phyloP scores from a whole-genome alignment of 1,139 yeast species.

The Meyerozyma guilliermondii region DNA sequence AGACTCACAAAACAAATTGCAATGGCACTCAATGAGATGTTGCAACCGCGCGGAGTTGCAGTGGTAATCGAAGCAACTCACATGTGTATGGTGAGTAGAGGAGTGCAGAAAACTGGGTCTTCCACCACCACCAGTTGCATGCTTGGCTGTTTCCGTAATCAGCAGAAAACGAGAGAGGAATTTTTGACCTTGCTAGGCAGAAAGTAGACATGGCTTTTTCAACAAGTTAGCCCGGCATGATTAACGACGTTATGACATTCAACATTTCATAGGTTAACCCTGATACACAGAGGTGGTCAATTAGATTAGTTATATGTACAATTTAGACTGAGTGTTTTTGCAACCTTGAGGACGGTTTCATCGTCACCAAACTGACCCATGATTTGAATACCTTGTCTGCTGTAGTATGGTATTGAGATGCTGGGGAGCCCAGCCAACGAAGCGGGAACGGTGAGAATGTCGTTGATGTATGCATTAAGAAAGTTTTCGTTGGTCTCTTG shows the following conservation, averaged over 20 bases:
- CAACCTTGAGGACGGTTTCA: conserved; percentile 43
- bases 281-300: background rate
- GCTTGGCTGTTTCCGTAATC: conserved; percentile 92
- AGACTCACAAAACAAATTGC: conserved; percentile 95
- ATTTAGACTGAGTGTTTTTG: conserved; percentile 9
- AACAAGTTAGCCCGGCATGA: conserved; percentile 6
- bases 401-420: conserved; percentile 59
- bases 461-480: conserved; percentile 68
- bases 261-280: conserved; percentile 21
- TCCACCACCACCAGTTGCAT: conserved; percentile 93
- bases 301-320: background rate
- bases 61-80: conserved; percentile 97
- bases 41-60: conserved; percentile 95
- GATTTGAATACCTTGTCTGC: conserved; percentile 58
- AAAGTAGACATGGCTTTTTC: conserved; percentile 16
- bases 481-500: conserved; percentile 34
- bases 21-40: conserved; percentile 85
- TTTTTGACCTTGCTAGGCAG: conserved; percentile 78
- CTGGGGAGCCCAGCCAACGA: conserved; percentile 91
- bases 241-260: conserved; percentile 38
- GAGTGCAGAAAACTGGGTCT: conserved; percentile 93
- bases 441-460: conserved; percentile 83
- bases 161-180: conserved; percentile 94
- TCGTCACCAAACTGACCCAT: conserved; percentile 89
- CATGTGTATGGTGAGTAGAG: conserved; percentile 99